Base-by-base conservation (phyloP, 306 rosid genomes). In the Corylus americana region DNA sequence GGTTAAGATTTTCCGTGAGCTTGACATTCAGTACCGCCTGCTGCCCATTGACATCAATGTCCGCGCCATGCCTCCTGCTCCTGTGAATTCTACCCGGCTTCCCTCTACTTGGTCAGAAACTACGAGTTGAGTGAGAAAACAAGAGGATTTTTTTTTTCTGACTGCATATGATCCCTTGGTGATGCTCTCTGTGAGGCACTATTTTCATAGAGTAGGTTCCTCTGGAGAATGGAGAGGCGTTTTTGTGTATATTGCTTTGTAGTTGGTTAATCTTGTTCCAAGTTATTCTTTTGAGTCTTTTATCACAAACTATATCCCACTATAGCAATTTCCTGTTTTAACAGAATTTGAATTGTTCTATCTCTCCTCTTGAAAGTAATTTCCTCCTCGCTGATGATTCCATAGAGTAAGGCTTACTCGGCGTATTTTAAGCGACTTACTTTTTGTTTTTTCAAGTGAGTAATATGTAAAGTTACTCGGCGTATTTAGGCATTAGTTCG, bases 1-100 rank as follows among this genome's bases (percentile, higher is more conserved):
- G 88, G 58, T 85, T 17, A 91, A 88, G 87, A 85, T 90, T 81
- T 87, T 92, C 85, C 74, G 76, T 76, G 99, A 96, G 59, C 87
- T 89, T 1, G 99, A 96, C 80, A 86, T 96, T 55, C 90, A 91
- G 9, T 91, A 84, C 79, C 94, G 99, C 3, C 83, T 95, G 18
- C 62, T 83, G 72, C 98, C 99, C 0, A 16, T 86, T 0, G 98
- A 95, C 79, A 83, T 95, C 35, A 93, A 80, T 12, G 80, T 95
- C 45, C 82, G 94, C 2, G 59, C 83, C 72, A 53, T 87, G 84
- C 98, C 99, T 61, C 78, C 90, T 31, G 35, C 35, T 31, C 35
- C 35, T 69, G 55, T 20, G 50, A 58, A 86, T 79, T 78, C 93
- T 35, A 82, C 84, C 1, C 85, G 90, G 35, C 76, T 85, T 81